phyloP scores from a whole-genome alignment of 306 rosid species.

The Dryas alaskensis region DNA sequence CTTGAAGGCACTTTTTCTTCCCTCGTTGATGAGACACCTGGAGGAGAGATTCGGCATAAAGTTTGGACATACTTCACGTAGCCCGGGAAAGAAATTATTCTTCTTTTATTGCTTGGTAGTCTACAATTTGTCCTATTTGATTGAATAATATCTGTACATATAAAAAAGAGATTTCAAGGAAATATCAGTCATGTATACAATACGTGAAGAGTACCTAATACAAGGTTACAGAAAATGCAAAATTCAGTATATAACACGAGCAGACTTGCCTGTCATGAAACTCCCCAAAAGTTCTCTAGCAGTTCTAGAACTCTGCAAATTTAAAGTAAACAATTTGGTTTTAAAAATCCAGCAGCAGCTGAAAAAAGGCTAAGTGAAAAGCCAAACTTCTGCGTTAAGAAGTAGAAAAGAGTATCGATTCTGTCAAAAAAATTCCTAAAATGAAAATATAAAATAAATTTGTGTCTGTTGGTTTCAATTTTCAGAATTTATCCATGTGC shows the following conservation, averaged over 20 bases:
- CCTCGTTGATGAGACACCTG: slow-evolving; percentile 37
- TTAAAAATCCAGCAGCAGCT: not conserved
- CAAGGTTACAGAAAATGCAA: not conserved
- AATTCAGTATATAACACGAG: not conserved
- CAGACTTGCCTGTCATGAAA: slow-evolving; percentile 54
- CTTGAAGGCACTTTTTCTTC: slow-evolving; percentile 36
- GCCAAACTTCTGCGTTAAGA: not conserved
- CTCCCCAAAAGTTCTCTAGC: slow-evolving; percentile 35
- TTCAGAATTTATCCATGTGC: not conserved
- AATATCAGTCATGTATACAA: not conserved
- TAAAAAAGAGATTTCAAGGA: not conserved
- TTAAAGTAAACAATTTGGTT: not conserved
- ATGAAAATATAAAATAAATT: too few relatives aligned
- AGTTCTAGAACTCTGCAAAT: slow-evolving; percentile 42
- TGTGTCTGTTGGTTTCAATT: too few relatives aligned
- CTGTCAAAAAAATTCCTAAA: not conserved
- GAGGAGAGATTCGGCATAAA: slow-evolving; percentile 42
- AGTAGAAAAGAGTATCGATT: not conserved
- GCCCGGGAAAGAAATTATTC: slow-evolving; percentile 36
- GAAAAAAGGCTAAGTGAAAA: not conserved
- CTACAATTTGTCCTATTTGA: slow-evolving; percentile 36
- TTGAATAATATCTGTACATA: slow-evolving; percentile 36
- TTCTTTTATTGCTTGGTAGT: slow-evolving; percentile 32
- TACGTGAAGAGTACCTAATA: not conserved
- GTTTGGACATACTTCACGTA: slow-evolving; percentile 51